Evolutionary conservation across 179 eudicot genomes (phyloP).

Genomic region (Beta macrorhiza): DNA sequence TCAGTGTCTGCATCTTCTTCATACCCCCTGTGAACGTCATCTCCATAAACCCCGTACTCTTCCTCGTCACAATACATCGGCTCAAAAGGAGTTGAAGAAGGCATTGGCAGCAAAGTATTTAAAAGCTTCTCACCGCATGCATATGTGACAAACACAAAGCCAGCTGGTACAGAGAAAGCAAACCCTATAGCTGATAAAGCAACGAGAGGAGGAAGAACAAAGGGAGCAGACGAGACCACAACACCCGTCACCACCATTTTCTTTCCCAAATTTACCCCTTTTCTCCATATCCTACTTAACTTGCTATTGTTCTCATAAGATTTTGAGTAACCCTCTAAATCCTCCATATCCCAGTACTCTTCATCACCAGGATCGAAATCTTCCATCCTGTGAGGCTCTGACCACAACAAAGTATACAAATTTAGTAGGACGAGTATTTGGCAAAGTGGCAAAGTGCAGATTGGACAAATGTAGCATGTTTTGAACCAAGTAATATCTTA

Average conservation of each 20-base stretch:
- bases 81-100: conserved; percentile 19
- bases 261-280: conserved; percentile 53
- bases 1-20: conserved; percentile 29
- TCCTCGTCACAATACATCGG: conserved; percentile 15
- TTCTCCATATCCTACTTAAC: conserved; percentile 42
- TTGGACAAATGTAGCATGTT: background rate
- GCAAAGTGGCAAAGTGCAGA: background rate
- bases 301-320: conserved; percentile 21
- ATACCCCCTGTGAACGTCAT: conserved; percentile 25
- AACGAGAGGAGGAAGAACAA: conserved; percentile 70
- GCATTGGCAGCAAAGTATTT: conserved; percentile 50
- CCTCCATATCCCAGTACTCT: conserved; percentile 24
- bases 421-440: no score
- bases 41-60: conserved; percentile 21
- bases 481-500: background rate
- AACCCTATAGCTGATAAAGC: conserved; percentile 62
- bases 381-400: conserved; percentile 41
- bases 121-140: conserved; percentile 70
- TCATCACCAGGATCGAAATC: conserved; percentile 33
- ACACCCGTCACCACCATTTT: conserved; percentile 50
- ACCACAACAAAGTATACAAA: background rate
- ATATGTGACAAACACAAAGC: conserved; percentile 53
- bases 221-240: conserved; percentile 60
- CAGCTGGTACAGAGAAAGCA: conserved; percentile 58
- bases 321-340: conserved; percentile 18